Base-by-base conservation (phyloP, 345 rosid genomes). In the Erodium maritimum region DNA sequence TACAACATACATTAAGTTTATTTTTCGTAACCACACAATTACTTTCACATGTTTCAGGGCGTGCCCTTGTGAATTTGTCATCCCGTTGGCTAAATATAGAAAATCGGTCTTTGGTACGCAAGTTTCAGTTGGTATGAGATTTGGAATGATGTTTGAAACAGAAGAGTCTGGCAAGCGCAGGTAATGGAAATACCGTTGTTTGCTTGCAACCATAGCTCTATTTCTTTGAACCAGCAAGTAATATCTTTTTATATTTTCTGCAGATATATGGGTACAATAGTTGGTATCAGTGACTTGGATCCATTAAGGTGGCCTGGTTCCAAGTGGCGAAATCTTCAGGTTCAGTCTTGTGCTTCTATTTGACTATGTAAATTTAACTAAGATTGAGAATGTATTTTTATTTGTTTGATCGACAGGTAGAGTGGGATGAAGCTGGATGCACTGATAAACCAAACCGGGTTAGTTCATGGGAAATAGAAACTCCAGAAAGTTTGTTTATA, bases 81-180 rank as follows among this genome's bases (percentile, higher is more conserved):
- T 94, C 67, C 95, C 97, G 46, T 61, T 90, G 69, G 74, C 79
- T 21, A 90, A 80, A 65, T 90, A 75, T 67, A 74, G 97, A 17
- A 94, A 87, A 77, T 82, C 99, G 4, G 81, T 94, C 48, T 84
- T 74, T 34, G 97, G 95, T 19, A 79, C 93, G 59, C 94, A 88
- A 69, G 76, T 90, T 60, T 90, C 99, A 5, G 83, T 74, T 67
- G 96, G 99, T 54, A 94, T 94, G 99, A 80, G 97, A 69, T 94
- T 94, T 61, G 99, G 99, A 50, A 94, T 94, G 99, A 90, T 94
- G 97, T 94, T 90, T 73, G 99, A 94, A 73, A 90, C 97, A 4
- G 97, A 94, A 55, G 99, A 94, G 70, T 87, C 97, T 0, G 89
- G 88, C 24, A 94, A 90, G 68, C 91, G 96, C 52, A 80, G 96